Evolutionary conservation across 2,329 filamentous ascomycete genomes (phyloP).

Genomic region (Aspergillus proliferans): DNA sequence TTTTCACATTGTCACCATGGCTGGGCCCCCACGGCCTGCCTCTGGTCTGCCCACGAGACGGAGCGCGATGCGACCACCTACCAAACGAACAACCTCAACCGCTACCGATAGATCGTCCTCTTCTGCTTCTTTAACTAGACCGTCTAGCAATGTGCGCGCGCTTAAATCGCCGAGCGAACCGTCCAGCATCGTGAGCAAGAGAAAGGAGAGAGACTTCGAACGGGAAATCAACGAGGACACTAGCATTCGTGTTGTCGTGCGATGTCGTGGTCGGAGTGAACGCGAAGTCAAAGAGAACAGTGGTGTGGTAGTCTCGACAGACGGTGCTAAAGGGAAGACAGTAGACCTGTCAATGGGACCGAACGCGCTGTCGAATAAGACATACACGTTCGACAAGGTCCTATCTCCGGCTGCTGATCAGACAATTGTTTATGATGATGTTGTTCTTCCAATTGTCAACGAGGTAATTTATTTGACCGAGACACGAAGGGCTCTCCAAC

Average conservation of each 20-base stretch:
- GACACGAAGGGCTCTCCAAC: conserved; percentile 6
- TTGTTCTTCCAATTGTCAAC: conserved; percentile 84
- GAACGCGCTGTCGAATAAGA: conserved; percentile 88
- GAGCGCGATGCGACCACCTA: conserved; percentile 46
- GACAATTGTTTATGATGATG: conserved; percentile 88
- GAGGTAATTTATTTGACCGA: conserved; percentile 56
- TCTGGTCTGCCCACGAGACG: conserved; percentile 44
- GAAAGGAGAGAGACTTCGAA: conserved; percentile 82
- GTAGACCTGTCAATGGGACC: conserved; percentile 89
- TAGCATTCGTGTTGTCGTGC: conserved; percentile 95
- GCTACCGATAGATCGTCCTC: conserved; percentile 56
- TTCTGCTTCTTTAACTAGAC: conserved; percentile 63
- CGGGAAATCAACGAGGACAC: conserved; percentile 68
- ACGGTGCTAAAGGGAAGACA: conserved; percentile 77
- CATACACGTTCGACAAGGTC: conserved; percentile 94
- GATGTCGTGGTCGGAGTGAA: conserved; percentile 87
- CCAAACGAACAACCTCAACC: conserved; percentile 48
- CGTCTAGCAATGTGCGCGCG: conserved; percentile 41
- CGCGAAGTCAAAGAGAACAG: conserved; percentile 92
- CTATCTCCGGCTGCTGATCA: conserved; percentile 95
- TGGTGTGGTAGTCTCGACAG: conserved; percentile 80
- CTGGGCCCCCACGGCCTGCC: conserved; percentile 48
- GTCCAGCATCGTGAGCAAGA: conserved; percentile 60
- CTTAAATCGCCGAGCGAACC: conserved; percentile 40
- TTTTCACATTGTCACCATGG: conserved; percentile 38